phyloP scores from a whole-genome alignment of 2,329 filamentous ascomycete species.

The Fusarium albidum region DNA sequence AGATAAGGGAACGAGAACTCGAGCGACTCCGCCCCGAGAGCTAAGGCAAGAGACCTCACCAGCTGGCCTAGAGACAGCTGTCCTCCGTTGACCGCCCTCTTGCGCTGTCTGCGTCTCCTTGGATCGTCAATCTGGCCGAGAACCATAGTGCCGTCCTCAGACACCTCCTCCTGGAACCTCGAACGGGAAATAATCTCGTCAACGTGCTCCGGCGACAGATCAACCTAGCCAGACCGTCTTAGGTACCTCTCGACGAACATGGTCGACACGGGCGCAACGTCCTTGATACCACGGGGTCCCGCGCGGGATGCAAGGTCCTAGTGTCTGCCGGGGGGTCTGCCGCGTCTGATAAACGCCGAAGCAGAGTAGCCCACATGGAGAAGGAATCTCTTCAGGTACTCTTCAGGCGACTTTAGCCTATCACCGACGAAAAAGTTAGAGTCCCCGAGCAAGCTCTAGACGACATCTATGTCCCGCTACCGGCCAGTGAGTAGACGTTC shows the following conservation, averaged over 20 bases:
- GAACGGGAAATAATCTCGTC: slow-evolving; percentile 46
- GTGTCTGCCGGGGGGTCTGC: too few relatives aligned
- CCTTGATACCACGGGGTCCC: slow-evolving; percentile 40
- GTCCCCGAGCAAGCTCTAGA: slow-evolving; percentile 38
- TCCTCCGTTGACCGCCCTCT: not conserved
- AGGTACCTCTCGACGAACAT: slow-evolving; percentile 45
- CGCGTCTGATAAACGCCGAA: not conserved
- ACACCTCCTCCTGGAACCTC: slow-evolving; percentile 36
- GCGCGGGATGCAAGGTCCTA: slow-evolving; percentile 34
- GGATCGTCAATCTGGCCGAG: slow-evolving; percentile 29
- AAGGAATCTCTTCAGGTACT: slow-evolving; percentile 48
- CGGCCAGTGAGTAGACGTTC: slow-evolving; percentile 37
- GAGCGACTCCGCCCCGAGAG: slow-evolving; percentile 47
- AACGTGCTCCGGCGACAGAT: slow-evolving; percentile 46
- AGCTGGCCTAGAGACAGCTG: too few relatives aligned
- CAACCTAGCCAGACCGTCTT: slow-evolving; percentile 11
- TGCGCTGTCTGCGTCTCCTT: too few relatives aligned
- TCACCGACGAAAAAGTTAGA: slow-evolving; percentile 47
- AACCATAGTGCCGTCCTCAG: too few relatives aligned
- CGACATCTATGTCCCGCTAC: slow-evolving; percentile 54
- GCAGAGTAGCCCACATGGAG: slow-evolving; percentile 50
- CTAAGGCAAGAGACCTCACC: slow-evolving; percentile 43
- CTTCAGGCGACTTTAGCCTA: slow-evolving; percentile 39
- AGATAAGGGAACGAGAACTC: slow-evolving; percentile 53
- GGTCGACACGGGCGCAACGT: slow-evolving; percentile 42